Base-by-base conservation (phyloP, 768 basidiomycete species). In the Rhodosporidiobolus sp. region DNA sequence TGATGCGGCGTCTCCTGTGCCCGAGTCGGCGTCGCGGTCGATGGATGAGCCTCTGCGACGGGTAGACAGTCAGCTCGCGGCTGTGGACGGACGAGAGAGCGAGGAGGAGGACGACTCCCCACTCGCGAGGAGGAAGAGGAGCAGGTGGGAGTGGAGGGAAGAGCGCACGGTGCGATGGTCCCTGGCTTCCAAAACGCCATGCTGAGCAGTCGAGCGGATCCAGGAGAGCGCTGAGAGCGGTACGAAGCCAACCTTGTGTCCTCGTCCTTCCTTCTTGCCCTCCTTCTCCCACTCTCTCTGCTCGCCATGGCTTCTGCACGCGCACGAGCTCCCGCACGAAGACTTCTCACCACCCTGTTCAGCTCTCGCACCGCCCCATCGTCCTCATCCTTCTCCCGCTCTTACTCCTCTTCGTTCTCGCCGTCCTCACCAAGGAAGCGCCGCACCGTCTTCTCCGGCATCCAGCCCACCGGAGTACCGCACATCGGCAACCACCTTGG, bases 401-500 rank as follows among this genome's bases (percentile, higher is more conserved):
- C 28, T 30, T 22, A 19, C 56, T 5, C 6, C 38, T 38, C 58
- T 28, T 7, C 28, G 22, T 8, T 45, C 17, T 5, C 11, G 1
- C 12, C 38, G 14, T 4, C 34, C 9, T 4, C 45, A 22, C 28
- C 49, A 24, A 38, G n/a, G 26, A 63, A 49, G 32, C 68, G 52
- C 14, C 63, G 77, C n/a, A 76, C 78, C 45, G 83, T 94, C 49
- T 90, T 97, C 80, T 92, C 91, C 20, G 94, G 93, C 7, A 95
- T 97, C 43, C 94, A 95, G 79, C 94, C 94, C 0, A 94, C 94
- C 3, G 91, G 93, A 0, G 87, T 90, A 5, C 91, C 92, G 58
- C 93, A 95, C 82, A 84, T 96, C 78, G 95, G 95, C 55, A 97
- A 98, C 80, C 91, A 92, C 78, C 85, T 97, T 6, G 95, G 95